Base-by-base conservation (phyloP, 2,329 filamentous ascomycete species). In the Monosporascus sp. region DNA sequence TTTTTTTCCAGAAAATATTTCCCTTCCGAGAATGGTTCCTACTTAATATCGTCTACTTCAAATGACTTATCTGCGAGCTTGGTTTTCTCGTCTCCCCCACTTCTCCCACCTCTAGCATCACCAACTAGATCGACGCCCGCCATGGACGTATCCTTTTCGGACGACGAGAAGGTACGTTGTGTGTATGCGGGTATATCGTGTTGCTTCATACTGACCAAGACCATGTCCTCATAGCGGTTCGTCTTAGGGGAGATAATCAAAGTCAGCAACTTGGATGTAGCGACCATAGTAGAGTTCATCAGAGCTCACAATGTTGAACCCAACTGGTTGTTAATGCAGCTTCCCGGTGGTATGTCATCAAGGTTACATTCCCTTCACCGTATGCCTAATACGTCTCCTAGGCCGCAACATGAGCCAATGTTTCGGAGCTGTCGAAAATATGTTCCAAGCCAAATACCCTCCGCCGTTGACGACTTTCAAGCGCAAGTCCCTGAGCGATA, bases 181-280 rank as follows among this genome's bases (percentile, higher is more conserved):
- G 49, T 5, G 40, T 14, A 14, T 43, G 40, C 40, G 22, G 18
- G 18, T 20, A 24, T 20, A 43, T 5, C 50, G 49, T 44, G 37
- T 37, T 37, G 48, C 41, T 37, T 41, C 8, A 37, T 44, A 37
- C 50, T 57, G 53, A 56, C 53, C 44, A 53, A 59, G 59, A 63
- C 37, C 49, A 38, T 59, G 50, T 51, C 24, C 48, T 54, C 48
- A n/a, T 61, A 84, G 80, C 78, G 79, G 57, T 81, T 81, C 63
- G 70, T 83, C 55, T 73, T 84, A 52, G 78, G 74, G 53, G 80
- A 84, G 66, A 78, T 82, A 60, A 78, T 84, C 67, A 84, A 82
- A 61, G 73, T 72, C 55, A 83, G 79, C 68, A 66, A 72, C 31
- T 67, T 82, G 54, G 74, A 80, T 52, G 63, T 80, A 24, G 64